Evolutionary conservation across 1,284 basidiomycete species (phyloP).

Genomic region (Mycena sp.): DNA sequence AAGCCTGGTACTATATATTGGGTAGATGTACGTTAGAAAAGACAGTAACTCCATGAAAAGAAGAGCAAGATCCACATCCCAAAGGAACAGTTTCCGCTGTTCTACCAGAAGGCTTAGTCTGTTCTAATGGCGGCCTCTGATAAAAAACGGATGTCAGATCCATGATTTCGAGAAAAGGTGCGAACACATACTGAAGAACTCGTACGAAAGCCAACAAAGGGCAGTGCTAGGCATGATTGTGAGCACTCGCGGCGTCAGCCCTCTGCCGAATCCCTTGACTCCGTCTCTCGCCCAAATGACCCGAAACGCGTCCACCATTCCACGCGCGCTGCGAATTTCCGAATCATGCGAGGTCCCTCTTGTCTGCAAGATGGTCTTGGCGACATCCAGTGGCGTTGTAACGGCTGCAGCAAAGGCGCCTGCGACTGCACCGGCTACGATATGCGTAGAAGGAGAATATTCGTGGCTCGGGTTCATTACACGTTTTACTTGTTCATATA

Average conservation of each 20-base stretch:
- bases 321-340: slow-evolving; percentile 85
- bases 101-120: slow-evolving; percentile 36
- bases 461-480: slow-evolving; percentile 86
- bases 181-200: slow-evolving; percentile 89
- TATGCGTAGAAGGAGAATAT: slow-evolving; percentile 94
- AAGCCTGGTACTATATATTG: not conserved
- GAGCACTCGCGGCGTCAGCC: slow-evolving; percentile 91
- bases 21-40: not conserved
- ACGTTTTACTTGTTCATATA: slow-evolving; percentile 94
- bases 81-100: not conserved
- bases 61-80: not conserved
- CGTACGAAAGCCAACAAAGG: slow-evolving; percentile 96
- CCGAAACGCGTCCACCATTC: slow-evolving; percentile 90
- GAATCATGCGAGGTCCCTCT: slow-evolving; percentile 85
- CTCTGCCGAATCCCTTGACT: slow-evolving; percentile 85
- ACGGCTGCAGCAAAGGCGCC: slow-evolving; percentile 96
- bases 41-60: too few relatives aligned
- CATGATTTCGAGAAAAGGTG: not conserved
- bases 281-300: slow-evolving; percentile 93
- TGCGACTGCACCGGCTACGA: slow-evolving; percentile 90
- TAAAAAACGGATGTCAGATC: slow-evolving; percentile 23
- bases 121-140: slow-evolving; percentile 76
- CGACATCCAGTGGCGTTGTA: slow-evolving; percentile 98
- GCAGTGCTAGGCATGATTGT: slow-evolving; percentile 99
- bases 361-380: slow-evolving; percentile 97